Percentiles rank a stretch among this genome's conserved stretches.
phyloP scores from a whole-genome alignment of 371 early-diverging fungal species.

The Mortierella sp. region DNA sequence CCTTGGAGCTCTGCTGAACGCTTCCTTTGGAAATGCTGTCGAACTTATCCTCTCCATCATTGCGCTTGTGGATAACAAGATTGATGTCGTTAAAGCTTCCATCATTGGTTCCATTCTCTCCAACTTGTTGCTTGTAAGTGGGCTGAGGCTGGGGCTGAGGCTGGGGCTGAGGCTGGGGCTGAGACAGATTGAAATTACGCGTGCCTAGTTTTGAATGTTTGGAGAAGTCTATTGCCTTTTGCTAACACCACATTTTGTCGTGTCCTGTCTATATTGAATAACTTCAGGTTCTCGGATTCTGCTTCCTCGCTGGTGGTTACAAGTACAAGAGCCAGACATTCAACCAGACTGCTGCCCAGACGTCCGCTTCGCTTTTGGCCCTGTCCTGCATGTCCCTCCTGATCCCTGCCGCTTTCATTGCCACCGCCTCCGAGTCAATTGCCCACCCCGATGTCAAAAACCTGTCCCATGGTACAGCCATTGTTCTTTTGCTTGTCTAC shows the following conservation, averaged over 20 bases:
- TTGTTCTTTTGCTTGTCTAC: constrained; percentile 83
- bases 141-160: background rate
- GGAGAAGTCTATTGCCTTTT: background rate
- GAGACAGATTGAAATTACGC: background rate
- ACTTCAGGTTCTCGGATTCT: constrained; percentile 75
- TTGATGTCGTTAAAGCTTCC: constrained; percentile 90
- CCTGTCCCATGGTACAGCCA: constrained; percentile 78
- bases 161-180: no score
- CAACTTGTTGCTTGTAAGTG: constrained; percentile 79
- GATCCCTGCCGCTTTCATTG: constrained; percentile 88
- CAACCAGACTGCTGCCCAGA: constrained; percentile 85
- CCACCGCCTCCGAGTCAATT: constrained; percentile 59
- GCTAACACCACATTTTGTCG: background rate
- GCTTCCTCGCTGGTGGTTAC: constrained; percentile 85
- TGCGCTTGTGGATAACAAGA: constrained; percentile 80
- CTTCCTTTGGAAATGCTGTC: constrained; percentile 87
- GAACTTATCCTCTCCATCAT: constrained; percentile 85
- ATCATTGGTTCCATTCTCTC: constrained; percentile 91
- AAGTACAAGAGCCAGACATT: constrained; percentile 78
- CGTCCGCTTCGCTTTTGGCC: constrained; percentile 81
- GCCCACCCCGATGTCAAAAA: constrained; percentile 62
- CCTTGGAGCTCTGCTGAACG: constrained; percentile 89
- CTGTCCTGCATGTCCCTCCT: constrained; percentile 82
- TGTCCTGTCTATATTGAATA: background rate
- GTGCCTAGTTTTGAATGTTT: background rate